Percentiles rank a stretch among this genome's conserved stretches.
Evolutionary conservation across 768 basidiomycete genomes (phyloP).

Genomic region (Cyclocybe aegerita): DNA sequence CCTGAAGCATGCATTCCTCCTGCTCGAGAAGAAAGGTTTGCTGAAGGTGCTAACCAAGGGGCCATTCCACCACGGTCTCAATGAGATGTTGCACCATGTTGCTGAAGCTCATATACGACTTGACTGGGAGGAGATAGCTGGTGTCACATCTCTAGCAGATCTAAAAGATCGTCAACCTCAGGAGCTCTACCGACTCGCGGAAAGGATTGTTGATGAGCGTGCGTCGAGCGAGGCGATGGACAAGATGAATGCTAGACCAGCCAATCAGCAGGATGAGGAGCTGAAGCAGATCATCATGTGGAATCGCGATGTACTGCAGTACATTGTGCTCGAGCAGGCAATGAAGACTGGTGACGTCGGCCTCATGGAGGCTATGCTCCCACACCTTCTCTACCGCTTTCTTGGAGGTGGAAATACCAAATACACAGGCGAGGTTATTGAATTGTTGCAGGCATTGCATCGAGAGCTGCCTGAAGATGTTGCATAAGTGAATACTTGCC

Average conservation of each 20-base stretch:
- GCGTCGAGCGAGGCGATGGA: conserved; percentile 31
- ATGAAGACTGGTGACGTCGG: conserved; percentile 38
- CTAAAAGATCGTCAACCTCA: conserved; percentile 24
- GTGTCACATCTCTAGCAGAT: conserved; percentile 21
- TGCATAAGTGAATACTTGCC: too few species aligned
- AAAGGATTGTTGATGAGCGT: conserved; percentile 20
- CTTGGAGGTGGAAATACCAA: conserved; percentile 31
- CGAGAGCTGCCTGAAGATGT: too few species aligned
- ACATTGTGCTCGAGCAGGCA: conserved; percentile 32
- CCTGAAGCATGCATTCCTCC: conserved; percentile 27
- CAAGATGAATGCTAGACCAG: conserved; percentile 8
- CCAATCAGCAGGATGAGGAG: conserved; percentile 24
- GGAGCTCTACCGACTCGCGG: conserved; percentile 33
- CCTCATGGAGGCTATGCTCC: conserved; percentile 30
- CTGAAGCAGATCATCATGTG: conserved; percentile 29
- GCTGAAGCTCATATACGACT: conserved; percentile 35
- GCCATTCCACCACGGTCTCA: conserved; percentile 31
- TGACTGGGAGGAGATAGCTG: conserved; percentile 26
- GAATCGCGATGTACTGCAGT: conserved; percentile 34
- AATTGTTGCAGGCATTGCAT: too few species aligned
- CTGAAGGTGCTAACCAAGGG: conserved; percentile 22
- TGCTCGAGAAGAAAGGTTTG: conserved; percentile 30
- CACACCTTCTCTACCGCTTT: conserved; percentile 30
- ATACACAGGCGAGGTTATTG: conserved; percentile 31
- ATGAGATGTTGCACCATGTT: conserved; percentile 34